Evolutionary conservation across 257 asterid species (phyloP), one percentile per base, ranked within the genome.

Genomic region (Jaltomata sinuosa): DNA sequence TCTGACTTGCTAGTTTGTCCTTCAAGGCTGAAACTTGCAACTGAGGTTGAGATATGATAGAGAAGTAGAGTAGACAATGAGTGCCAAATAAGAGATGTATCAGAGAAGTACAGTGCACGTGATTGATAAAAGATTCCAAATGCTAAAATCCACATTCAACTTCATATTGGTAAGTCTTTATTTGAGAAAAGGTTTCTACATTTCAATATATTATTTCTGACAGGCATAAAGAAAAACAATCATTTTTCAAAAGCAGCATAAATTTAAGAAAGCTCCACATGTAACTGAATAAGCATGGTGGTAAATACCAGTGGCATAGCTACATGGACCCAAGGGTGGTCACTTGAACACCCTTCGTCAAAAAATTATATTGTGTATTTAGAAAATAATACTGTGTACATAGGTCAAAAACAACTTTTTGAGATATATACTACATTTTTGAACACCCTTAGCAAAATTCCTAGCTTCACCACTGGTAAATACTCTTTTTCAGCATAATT

Each of bases 1-100:
- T 87, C 89, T 91, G 88, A 86, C 88, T 54, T 52, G 98, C 91
- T 87, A 94, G 88, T 87, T 91, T 93, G 91, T 92, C 98, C 91
- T 94, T 94, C 88, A 94, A 92, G 47, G 89, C 92, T 53, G 93
- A 92, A 78, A 94, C 94, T 40, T 54, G 88, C 89, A 90, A 89
- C 98, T 94, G 94, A 79, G 53, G 87, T 59, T 47, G 81, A 47
- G 5, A 76, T 29, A 47, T 27, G 42, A 16, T 27, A 76, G 18
- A 47, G 55, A 49, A 47, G 81, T 47, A 76, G 47, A 27, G 42
- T 14, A 29, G 7, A 76, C 18, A 76, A 76, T 76, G 61, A 47
- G 81, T 27, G 34, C 18, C 81, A 27, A 76, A 68, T 29, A 76
- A 49, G 62, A 76, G 27, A 27, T 27, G 12, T 27, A 47, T 15